Conservation (phyloP, 2,329 filamentous ascomycete genomes). For the Fusarium incarnatum region DNA sequence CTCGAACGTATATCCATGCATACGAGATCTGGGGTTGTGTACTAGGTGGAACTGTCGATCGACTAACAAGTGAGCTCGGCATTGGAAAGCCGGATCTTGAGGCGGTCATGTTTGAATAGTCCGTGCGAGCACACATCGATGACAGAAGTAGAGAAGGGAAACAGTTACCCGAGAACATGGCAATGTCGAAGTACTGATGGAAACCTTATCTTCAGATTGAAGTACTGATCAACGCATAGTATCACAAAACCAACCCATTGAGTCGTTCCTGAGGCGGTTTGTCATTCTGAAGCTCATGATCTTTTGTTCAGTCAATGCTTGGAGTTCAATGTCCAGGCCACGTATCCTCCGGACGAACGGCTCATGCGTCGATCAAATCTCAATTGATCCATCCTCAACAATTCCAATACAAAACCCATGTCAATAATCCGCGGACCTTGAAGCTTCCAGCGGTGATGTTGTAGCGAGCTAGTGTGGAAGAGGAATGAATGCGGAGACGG, state of each 20-base stretch:
- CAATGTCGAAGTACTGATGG: not conserved
- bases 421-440: no score
- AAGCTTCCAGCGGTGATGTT: not conserved
- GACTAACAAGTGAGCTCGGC: not conserved
- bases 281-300: not conserved
- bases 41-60: not conserved
- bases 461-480: not conserved
- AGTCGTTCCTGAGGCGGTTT: not conserved
- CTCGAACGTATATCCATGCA: not conserved
- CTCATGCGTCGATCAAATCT: not conserved
- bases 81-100: not conserved
- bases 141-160: not conserved
- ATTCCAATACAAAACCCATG: not conserved
- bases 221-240: not conserved
- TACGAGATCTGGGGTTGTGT: not conserved
- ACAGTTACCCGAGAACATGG: no score
- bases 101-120: not conserved
- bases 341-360: conserved; percentile 9
- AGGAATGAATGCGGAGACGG: conserved; percentile 15
- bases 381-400: not conserved
- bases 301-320: not conserved
- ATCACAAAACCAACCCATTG: no score
- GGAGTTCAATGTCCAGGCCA: not conserved
- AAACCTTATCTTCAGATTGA: no score
- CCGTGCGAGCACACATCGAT: not conserved